Evolutionary conservation across 192 early-diverging fungal species (phyloP).

Genomic region (Chytriomyces confervae): DNA sequence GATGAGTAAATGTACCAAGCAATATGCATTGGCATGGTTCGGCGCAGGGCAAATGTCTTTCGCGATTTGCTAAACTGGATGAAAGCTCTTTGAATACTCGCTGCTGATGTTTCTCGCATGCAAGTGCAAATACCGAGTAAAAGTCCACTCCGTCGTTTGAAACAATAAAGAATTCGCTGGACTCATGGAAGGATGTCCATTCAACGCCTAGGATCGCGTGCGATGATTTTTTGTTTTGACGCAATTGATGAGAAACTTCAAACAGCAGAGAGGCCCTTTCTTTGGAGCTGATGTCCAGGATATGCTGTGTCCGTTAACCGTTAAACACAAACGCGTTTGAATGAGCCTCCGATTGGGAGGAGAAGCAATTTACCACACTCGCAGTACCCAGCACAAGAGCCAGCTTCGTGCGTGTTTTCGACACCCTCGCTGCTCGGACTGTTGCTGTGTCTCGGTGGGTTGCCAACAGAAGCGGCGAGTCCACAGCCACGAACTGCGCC

Average conservation of each 20-base stretch:
- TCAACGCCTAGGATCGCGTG: constrained; percentile 37
- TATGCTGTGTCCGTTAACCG: background rate
- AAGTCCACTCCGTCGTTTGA: constrained; percentile 31
- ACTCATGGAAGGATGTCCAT: constrained; percentile 24
- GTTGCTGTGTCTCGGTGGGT: background rate
- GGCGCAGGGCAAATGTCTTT: constrained; percentile 20
- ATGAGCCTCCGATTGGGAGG: background rate
- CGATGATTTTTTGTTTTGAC: constrained; percentile 7
- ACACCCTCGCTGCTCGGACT: background rate
- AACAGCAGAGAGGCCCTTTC: background rate
- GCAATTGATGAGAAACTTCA: constrained; percentile 24
- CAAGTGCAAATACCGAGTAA: constrained; percentile 32
- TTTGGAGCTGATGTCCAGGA: background rate
- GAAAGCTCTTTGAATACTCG: background rate
- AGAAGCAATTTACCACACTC: background rate
- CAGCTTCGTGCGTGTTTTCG: background rate
- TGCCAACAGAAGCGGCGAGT: background rate
- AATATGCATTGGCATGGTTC: constrained; percentile 9
- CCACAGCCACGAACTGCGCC: background rate
- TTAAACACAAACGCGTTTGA: background rate
- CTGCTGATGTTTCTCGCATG: background rate
- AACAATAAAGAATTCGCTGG: constrained; percentile 34
- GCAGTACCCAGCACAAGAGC: background rate
- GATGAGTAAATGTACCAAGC: constrained; percentile 31
- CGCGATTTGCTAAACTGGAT: constrained; percentile 27